phyloP scores from a whole-genome alignment of 2,329 filamentous ascomycete species.

The Aspergillus viridinutans region DNA sequence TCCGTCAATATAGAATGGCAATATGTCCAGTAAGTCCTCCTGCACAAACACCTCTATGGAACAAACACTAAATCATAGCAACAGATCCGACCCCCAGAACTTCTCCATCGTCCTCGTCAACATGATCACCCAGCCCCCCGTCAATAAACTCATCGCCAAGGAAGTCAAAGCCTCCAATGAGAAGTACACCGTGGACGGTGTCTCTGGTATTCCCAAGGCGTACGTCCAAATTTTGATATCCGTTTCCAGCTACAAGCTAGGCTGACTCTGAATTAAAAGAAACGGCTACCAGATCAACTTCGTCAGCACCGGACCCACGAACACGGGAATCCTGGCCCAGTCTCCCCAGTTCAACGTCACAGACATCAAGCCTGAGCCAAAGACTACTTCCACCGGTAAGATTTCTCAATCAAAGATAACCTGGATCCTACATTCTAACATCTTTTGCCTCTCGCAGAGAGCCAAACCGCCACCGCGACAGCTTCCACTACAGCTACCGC shows the following conservation, averaged over 20 bases:
- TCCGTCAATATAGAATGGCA: constrained; percentile 39
- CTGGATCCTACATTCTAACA: constrained; percentile 11
- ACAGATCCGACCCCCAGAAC: constrained; percentile 35
- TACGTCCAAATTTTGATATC: constrained; percentile 6
- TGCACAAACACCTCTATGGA: neutral
- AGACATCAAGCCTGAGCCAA: constrained; percentile 21
- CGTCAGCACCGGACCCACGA: constrained; percentile 27
- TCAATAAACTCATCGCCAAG: constrained; percentile 30
- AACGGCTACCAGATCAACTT: constrained; percentile 41
- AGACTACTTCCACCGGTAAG: constrained; percentile 15
- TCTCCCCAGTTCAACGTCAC: constrained; percentile 27
- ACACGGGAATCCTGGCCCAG: constrained; percentile 41
- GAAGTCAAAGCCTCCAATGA: constrained; percentile 34
- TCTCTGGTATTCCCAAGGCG: constrained; percentile 22
- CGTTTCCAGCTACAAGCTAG: constrained; percentile 1
- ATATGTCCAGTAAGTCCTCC: constrained; percentile 27
- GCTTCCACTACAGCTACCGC: constrained; percentile 16
- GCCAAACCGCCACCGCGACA: neutral
- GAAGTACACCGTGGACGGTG: constrained; percentile 31
- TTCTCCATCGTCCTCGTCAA: constrained; percentile 42
- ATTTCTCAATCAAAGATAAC: constrained; percentile 4
- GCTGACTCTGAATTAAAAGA: constrained; percentile 13
- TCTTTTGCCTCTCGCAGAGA: neutral
- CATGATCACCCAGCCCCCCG: constrained; percentile 30
- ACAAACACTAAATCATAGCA: neutral